A percentile compares a stretch with the other conserved stretches of the same genome.
phyloP scores from a whole-genome alignment of 2,329 filamentous ascomycete species.

The Fusarium virguliforme region DNA sequence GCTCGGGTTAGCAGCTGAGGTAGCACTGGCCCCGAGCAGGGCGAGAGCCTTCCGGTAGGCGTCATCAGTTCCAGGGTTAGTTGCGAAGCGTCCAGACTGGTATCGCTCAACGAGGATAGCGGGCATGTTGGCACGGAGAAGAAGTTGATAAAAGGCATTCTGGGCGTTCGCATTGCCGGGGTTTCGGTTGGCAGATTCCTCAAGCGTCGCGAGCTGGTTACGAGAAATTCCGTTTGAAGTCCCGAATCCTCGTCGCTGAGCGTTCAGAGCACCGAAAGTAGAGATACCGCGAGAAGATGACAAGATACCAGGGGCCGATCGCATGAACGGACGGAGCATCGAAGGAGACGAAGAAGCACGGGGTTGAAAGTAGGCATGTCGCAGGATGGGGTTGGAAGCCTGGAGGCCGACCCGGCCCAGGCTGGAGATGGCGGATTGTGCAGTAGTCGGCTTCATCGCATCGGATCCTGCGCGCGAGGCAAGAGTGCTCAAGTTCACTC shows the following conservation, averaged over 20 bases:
- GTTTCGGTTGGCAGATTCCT: conserved; percentile 94
- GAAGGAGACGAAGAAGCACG: conserved; percentile 36
- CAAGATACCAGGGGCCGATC: conserved; percentile 42
- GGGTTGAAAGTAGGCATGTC: conserved; percentile 50
- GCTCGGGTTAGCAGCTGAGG: conserved; percentile 46
- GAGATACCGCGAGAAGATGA: conserved; percentile 43
- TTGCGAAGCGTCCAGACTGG: conserved; percentile 87
- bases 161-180: conserved; percentile 89
- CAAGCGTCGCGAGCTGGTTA: conserved; percentile 84
- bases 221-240: conserved; percentile 68
- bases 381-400: conserved; percentile 51
- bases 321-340: conserved; percentile 49
- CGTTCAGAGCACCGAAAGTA: conserved; percentile 37
- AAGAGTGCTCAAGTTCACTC: conserved; percentile 34
- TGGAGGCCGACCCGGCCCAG: conserved; percentile 53
- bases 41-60: conserved; percentile 83
- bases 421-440: conserved; percentile 44
- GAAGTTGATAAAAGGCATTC: conserved; percentile 92
- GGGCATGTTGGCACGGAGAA: conserved; percentile 93
- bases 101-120: conserved; percentile 93
- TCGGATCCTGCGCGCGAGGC: conserved; percentile 20
- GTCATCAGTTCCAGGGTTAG: conserved; percentile 82
- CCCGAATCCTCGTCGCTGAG: conserved; percentile 59
- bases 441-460: conserved; percentile 32
- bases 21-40: conserved; percentile 53